Evolutionary conservation across 805 yeast genomes (phyloP).

Genomic region (Tetrapisispora taiwanensis): DNA sequence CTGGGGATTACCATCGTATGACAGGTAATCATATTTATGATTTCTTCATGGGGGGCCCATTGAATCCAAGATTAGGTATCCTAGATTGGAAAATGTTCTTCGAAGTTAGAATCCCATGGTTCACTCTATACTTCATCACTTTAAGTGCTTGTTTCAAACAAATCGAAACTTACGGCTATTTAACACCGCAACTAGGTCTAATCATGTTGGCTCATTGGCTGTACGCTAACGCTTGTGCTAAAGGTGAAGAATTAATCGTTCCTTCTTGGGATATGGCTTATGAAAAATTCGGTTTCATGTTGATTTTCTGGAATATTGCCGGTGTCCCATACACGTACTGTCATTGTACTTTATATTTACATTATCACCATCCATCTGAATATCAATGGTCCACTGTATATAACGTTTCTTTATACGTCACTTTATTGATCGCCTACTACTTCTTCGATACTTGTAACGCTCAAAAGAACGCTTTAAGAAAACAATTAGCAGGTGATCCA

Average conservation of each 20-base stretch:
- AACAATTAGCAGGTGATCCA: conserved; percentile 69
- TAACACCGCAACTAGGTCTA: conserved; percentile 64
- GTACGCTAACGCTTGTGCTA: conserved; percentile 93
- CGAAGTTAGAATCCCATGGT: conserved; percentile 97
- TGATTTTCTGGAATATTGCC: conserved; percentile 96
- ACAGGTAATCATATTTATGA: conserved; percentile 87
- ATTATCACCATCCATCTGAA: conserved; percentile 74
- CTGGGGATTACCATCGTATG: conserved; percentile 79
- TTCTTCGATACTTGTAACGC: conserved; percentile 92
- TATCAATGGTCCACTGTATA: conserved; percentile 62
- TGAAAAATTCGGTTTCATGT: conserved; percentile 98
- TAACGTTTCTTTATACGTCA: conserved; percentile 44
- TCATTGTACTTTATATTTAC: conserved; percentile 78
- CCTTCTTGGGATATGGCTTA: conserved; percentile 99
- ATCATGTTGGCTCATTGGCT: conserved; percentile 81
- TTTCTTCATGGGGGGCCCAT: conserved; percentile 93
- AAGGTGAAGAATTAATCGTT: conserved; percentile 94
- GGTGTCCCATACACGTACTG: conserved; percentile 98
- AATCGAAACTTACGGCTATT: conserved; percentile 69
- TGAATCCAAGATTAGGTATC: conserved; percentile 90
- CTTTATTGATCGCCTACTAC: conserved; percentile 65
- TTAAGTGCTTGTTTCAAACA: conserved; percentile 70
- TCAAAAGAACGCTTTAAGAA: conserved; percentile 89
- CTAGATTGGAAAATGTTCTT: conserved; percentile 94
- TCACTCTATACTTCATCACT: conserved; percentile 68